phyloP scores from a whole-genome alignment of 305 asterid species.

The Solanum hybrid region DNA sequence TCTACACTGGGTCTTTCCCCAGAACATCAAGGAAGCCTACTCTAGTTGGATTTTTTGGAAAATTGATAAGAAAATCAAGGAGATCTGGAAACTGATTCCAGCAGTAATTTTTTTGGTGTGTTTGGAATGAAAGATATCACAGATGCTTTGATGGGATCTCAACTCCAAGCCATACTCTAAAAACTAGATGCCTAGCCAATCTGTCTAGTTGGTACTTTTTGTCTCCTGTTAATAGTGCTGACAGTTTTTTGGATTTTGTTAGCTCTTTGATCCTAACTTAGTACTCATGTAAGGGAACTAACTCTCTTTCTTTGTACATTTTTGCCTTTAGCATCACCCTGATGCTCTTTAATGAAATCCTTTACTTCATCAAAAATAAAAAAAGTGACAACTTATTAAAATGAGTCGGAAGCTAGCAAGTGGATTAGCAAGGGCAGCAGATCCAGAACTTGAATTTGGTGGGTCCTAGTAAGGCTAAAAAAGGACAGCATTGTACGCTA shows the following conservation, averaged over 20 bases:
- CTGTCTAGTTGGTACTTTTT: neutral
- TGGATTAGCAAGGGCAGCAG: neutral
- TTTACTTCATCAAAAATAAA: neutral
- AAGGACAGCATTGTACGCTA: neutral
- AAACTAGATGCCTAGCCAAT: neutral
- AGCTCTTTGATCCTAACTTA: neutral
- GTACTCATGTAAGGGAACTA: neutral
- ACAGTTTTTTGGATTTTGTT: neutral
- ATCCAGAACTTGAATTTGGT: neutral
- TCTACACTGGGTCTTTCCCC: neutral
- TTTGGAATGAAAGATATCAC: neutral
- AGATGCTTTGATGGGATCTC: neutral
- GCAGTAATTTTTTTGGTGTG: neutral
- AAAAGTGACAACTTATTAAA: neutral
- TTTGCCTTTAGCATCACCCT: neutral
- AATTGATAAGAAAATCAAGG: neutral
- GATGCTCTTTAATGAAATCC: neutral
- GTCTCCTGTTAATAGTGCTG: neutral
- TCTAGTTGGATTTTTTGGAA: neutral
- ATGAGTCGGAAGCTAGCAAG: neutral
- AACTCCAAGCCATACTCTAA: neutral
- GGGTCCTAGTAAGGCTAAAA: neutral
- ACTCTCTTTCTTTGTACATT: neutral
- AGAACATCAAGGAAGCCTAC: neutral
- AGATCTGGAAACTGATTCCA: neutral